Evolutionary conservation across 1,284 basidiomycete species (phyloP).

Genomic region (Austroboletus novae-zelandiae): DNA sequence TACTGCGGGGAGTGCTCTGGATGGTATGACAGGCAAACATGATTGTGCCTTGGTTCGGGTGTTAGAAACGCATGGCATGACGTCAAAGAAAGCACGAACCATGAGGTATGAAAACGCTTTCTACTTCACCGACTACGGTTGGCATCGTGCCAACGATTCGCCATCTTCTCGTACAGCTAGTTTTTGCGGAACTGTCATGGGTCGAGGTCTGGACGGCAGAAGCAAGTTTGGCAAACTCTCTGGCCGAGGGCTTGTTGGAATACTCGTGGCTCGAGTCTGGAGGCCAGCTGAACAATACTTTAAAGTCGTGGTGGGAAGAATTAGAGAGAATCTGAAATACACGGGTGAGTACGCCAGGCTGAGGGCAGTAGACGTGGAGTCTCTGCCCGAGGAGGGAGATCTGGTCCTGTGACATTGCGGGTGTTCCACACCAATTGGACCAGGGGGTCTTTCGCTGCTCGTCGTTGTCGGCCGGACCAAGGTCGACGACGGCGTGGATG

Average conservation of each 20-base stretch:
- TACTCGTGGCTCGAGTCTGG: slow-evolving; percentile 55
- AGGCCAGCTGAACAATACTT: slow-evolving; percentile 85
- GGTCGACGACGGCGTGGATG: slow-evolving; percentile 85
- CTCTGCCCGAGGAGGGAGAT: slow-evolving; percentile 57
- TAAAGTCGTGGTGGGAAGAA: slow-evolving; percentile 46
- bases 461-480: slow-evolving; percentile 82
- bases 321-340: slow-evolving; percentile 82
- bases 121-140: slow-evolving; percentile 66
- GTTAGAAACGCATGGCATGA: slow-evolving; percentile 36
- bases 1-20: slow-evolving; percentile 26
- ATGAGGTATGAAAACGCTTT: slow-evolving; percentile 93
- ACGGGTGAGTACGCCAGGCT: slow-evolving; percentile 49
- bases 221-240: slow-evolving; percentile 81
- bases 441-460: slow-evolving; percentile 73
- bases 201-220: slow-evolving; percentile 70
- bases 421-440: slow-evolving; percentile 95
- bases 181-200: slow-evolving; percentile 71
- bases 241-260: slow-evolving; percentile 60
- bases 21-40: slow-evolving; percentile 82
- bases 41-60: slow-evolving; percentile 54
- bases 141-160: slow-evolving; percentile 76
- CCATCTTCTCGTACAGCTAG: slow-evolving; percentile 91
- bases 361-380: slow-evolving; percentile 53
- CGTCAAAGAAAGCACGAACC: slow-evolving; percentile 52
- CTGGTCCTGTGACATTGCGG: slow-evolving; percentile 53